Base-by-base conservation (phyloP, 2,329 filamentous ascomycete species). In the Monilinia polystroma region DNA sequence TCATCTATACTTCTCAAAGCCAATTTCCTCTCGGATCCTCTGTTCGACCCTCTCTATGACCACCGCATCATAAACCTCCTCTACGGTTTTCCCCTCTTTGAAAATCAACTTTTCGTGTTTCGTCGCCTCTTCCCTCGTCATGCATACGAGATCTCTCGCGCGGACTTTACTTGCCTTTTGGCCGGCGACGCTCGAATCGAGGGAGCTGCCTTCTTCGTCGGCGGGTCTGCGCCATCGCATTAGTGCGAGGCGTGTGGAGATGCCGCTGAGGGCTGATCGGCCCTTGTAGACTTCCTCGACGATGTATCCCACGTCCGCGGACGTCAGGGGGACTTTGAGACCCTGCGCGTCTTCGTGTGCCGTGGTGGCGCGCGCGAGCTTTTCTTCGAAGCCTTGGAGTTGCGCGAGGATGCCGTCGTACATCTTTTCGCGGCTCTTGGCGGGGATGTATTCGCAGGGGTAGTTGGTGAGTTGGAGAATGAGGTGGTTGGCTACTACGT, bases 51-150 rank as follows among this genome's bases (percentile, higher is more conserved):
- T 81, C 66, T 85, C 82, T 60, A 96, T 80, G 0, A 89, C 87
- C 41, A 86, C 85, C 20, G 78, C 75, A 73, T 89, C 87, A 75
- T 97, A 99, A 35, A 97, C 70, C 1, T 94, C 89, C 70, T 91
- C 89, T 0, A 86, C 81, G 11, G 76, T 78, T 79, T 88, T 90
- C 1, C 83, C 84, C 0, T 86, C 90, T 73, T 86, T 88, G 55
- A 98, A 80, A 1, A 98, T 83, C 74, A 92, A 82, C 76, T 88
- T 90, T 76, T 96, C 91, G 77, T 99, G 95, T 67, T 85, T 83
- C 20, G 83, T 80, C 3, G 90, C 91, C 78, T 97, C 93, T 69
- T 97, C 93, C 77, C 93, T 96, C 0, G 93, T 97, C 91, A 97
- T 92, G 73, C 90, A 91, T 0, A 97, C 93, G 68, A 97, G 76